Percentiles rank a stretch among this genome's conserved stretches.
phyloP scores from a whole-genome alignment of 345 rosid species.

The Populus simonii region DNA sequence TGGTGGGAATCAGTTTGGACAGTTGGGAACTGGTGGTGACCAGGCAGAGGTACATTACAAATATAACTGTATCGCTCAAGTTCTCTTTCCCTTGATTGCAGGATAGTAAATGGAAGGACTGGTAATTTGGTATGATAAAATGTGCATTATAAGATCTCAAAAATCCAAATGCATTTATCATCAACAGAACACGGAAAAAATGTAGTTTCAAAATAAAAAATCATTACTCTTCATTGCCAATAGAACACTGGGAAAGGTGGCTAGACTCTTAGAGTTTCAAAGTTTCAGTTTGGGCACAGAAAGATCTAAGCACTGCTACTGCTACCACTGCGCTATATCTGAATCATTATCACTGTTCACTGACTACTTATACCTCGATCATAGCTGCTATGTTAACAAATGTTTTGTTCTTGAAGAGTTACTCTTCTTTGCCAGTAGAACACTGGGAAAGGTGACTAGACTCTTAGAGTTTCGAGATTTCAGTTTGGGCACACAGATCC shows the following conservation, averaged over 20 bases:
- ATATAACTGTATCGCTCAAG: background rate
- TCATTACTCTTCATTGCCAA: background rate
- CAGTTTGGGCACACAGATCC: background rate
- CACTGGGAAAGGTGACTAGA: background rate
- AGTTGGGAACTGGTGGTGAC: constrained; percentile 92
- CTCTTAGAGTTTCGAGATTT: background rate
- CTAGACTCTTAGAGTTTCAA: background rate
- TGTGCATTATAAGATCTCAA: background rate
- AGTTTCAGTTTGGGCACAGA: background rate
- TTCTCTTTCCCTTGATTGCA: background rate
- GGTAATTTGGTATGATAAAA: background rate
- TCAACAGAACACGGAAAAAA: background rate
- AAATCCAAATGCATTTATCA: background rate
- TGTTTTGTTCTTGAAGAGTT: background rate
- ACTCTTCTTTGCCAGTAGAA: background rate
- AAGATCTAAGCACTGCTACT: background rate
- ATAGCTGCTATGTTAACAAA: background rate
- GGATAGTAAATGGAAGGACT: background rate
- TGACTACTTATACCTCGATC: background rate
- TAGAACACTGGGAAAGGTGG: background rate
- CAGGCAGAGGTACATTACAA: constrained; percentile 76
- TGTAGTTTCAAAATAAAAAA: background rate
- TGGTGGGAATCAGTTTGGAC: constrained; percentile 99
- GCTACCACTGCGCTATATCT: background rate
- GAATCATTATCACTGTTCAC: background rate